Base-by-base conservation (phyloP, 805 yeast species). In the Zygosaccharomyces gambellarensis region DNA sequence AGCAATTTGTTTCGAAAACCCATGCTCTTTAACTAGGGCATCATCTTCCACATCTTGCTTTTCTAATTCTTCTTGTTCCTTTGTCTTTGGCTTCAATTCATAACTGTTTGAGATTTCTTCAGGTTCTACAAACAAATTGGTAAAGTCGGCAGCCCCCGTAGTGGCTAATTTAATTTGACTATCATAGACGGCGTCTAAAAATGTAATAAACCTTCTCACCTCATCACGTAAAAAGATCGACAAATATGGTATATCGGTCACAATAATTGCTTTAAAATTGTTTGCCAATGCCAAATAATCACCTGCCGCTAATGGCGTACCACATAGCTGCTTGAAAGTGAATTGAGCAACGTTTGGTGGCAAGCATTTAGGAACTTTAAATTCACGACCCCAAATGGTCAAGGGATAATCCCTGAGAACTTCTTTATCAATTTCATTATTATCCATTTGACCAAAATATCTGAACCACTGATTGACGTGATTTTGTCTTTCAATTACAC, bases 181-280 rank as follows among this genome's bases (percentile, higher is more conserved):
- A 67, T 94, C 98, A 65, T 94, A 94, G 3, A 90, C 95, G 0
- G 99, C 97, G 67, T 94, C 99, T 47, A 94, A 69, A 59, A 94
- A 94, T 0, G 96, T 94, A 65, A 94, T 94, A 63, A 94, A 92
- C 59, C 99, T 74, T 62, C 98, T 77, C 22, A 90, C 88, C 56
- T 84, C 78, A 61, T 94, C 97, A 54, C 96, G 78, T 43, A 81
- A 85, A 57, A 84, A 77, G 10, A 85, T 75, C 19, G 95, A 81
- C 61, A 94, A 69, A 53, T 83, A 83, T 9, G 99, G 99, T 39
- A 94, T 90, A 63, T 94, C 98, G 0, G 97, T 89, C 42, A 94
- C 77, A n/a, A 94, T 82, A 56, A 90, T 85, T 5, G 90, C 79
- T 46, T 80, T 78, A 72, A 83, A 94, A 11, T 82, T 71, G 4